phyloP scores from a whole-genome alignment of 139 green algal genomes.

The Micractinium sp. region DNA sequence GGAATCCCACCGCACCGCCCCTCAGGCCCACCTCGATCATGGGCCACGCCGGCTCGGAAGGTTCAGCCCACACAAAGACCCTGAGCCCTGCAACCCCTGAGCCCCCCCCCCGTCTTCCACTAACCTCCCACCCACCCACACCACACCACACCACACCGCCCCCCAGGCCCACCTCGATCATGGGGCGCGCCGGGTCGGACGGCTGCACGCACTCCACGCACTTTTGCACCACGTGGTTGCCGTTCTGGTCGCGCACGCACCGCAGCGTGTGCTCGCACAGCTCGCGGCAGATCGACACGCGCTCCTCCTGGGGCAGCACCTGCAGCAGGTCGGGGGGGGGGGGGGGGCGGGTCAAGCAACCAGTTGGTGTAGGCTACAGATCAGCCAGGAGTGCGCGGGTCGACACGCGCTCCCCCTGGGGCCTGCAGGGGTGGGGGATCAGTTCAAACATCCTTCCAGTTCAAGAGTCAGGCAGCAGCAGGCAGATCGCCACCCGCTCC shows the following conservation, averaged over 20 bases:
- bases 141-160: too few species aligned
- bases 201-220: slow-evolving; percentile 89
- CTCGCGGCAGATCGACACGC: slow-evolving; percentile 11
- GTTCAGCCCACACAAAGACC: slow-evolving; percentile 78
- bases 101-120: too few species aligned
- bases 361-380: too few species aligned
- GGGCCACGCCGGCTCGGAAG: slow-evolving; percentile 57
- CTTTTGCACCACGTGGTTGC: slow-evolving; percentile 94
- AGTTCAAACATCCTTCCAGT: too few species aligned
- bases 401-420: slow-evolving; percentile 9
- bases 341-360: not conserved
- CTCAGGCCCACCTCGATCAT: slow-evolving; percentile 54
- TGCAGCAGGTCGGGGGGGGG: not conserved
- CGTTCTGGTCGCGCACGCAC: slow-evolving; percentile 93
- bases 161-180: slow-evolving; percentile 51
- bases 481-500: too few species aligned
- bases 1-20: too few species aligned
- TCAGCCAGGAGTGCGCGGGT: not conserved
- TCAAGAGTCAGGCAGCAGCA: too few species aligned
- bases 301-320: slow-evolving; percentile 26
- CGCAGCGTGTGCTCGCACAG: slow-evolving; percentile 44
- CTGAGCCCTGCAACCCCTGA: too few species aligned
- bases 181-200: slow-evolving; percentile 56
- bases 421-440: slow-evolving; percentile 17
- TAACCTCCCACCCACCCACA: too few species aligned